Evolutionary conservation across 2,329 filamentous ascomycete species (phyloP), one percentile per base, ranked within the genome.

Genomic region (Scopulariopsis brevicaulis): DNA sequence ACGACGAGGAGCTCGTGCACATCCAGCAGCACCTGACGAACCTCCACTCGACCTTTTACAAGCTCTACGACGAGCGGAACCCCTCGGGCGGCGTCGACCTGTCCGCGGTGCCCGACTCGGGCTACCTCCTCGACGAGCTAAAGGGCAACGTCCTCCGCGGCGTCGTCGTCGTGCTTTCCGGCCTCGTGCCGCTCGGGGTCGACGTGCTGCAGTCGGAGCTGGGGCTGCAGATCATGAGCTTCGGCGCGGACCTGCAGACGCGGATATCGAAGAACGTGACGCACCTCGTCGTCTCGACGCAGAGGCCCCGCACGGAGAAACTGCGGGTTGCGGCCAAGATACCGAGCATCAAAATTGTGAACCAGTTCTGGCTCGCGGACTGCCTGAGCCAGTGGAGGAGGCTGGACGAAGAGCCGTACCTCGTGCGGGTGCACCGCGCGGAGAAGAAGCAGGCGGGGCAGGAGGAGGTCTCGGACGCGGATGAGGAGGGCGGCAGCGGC

Each of bases 301-400:
- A 82, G 18, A 79, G 87, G 25, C 87, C 87, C 35, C 85, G 92
- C 24, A 97, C 94, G 0, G 87, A 90, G 57, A 99, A 99, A 72
- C 90, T 97, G 51, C 86, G 89, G 54, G 87, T 92, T 70, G 94
- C 94, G 0, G 86, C 89, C 15, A 84, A 85, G 62, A 87, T 90
- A 58, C 78, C 87, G 0, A 83, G 84, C 56, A 89, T 97, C 70
- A 92, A 91, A 69, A 96, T 99, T 59, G 94, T 99, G 54, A 91
- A 87, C 64, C 88, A 91, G 57, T 84, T 90, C 65, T 99, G 94
- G 94, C 83, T 99, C 34, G 80, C 86, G 35, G 87, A 92, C 63
- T 95, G 86, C 58, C 83, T 97, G 62, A 87, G 84, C 28, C 86
- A 87, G 68, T 99, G 94, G 94, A 78, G 81, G 62, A 85, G 82